phyloP scores from a whole-genome alignment of 352 stramenopile species.

The Phytophthora colocasiae region DNA sequence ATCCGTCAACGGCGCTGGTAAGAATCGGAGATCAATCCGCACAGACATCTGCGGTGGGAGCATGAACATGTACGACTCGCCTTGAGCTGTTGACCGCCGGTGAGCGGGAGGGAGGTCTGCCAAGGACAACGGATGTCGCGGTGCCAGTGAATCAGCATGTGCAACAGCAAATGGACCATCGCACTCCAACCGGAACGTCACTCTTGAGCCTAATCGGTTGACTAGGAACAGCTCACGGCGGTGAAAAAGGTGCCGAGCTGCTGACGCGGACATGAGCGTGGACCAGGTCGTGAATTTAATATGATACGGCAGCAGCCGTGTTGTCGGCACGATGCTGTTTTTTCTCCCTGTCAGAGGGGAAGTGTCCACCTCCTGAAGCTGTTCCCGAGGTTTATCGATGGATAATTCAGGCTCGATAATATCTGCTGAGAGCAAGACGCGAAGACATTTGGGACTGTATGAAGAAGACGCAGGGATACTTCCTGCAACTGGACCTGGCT shows the following conservation, averaged over 20 bases:
- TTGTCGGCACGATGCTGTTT: constrained; percentile 1
- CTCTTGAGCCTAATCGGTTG: constrained; percentile 61
- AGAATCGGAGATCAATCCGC: constrained; percentile 70
- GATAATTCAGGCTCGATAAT: constrained; percentile 70
- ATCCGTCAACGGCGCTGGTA: constrained; percentile 31
- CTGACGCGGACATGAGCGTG: constrained; percentile 41
- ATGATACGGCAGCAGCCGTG: constrained; percentile 38
- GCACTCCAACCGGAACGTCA: constrained; percentile 79
- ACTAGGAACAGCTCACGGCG: constrained; percentile 59
- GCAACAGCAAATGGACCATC: constrained; percentile 68
- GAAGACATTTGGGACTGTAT: constrained; percentile 56
- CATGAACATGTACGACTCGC: constrained; percentile 76
- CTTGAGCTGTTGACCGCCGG: constrained; percentile 49
- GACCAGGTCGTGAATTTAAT: constrained; percentile 84
- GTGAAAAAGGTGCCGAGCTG: constrained; percentile 55
- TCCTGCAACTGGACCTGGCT: constrained; percentile 1
- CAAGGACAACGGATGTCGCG: constrained; percentile 63
- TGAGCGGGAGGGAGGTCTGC: constrained; percentile 62
- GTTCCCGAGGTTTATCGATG: constrained; percentile 54
- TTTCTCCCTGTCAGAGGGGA: constrained; percentile 9
- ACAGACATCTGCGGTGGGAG: constrained; percentile 74
- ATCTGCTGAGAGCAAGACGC: constrained; percentile 65
- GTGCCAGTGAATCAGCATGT: constrained; percentile 68
- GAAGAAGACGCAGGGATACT: constrained; percentile 30
- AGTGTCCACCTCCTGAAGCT: constrained; percentile 18